These are phyloP conservation scores for Boletus tomentosulus DNA, from an alignment of 768 basidiomycete genomes.

Conservation along the genomic window DNA sequence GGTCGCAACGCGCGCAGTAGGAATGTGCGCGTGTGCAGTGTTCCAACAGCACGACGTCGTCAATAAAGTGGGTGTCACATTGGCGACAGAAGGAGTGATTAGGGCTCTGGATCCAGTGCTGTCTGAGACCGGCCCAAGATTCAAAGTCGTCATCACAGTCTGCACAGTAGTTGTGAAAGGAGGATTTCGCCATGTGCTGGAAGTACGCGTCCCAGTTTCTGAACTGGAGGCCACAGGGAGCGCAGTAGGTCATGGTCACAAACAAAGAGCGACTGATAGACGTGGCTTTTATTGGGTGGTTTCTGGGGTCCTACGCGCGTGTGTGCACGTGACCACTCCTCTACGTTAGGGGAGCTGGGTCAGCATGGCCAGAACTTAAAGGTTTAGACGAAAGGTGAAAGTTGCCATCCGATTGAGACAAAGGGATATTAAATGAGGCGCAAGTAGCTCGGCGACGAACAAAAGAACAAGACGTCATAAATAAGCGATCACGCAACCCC, in stretches of 20 bases:
- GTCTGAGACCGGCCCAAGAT: constrained; percentile 33
- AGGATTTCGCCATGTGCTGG: constrained; percentile 36
- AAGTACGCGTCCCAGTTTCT: constrained; percentile 19
- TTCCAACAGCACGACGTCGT: constrained; percentile 27
- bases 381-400: too few relatives aligned
- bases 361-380: too few relatives aligned
- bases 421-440: too few relatives aligned
- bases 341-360: too few relatives aligned
- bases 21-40: constrained; percentile 42
- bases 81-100: constrained; percentile 49
- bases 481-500: too few relatives aligned
- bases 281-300: not conserved
- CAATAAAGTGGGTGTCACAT: constrained; percentile 44
- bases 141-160: constrained; percentile 46
- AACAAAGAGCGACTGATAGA: not conserved
- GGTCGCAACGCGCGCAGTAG: constrained; percentile 41
- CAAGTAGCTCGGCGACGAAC: too few relatives aligned
- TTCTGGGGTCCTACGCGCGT: constrained; percentile 31
- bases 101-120: constrained; percentile 52
- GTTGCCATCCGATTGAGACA: too few relatives aligned
- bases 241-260: constrained; percentile 25
- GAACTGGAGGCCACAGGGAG: constrained; percentile 40
- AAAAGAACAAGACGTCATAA: too few relatives aligned
- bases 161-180: constrained; percentile 42
- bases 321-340: not conserved